Evolutionary conservation across 2,329 filamentous ascomycete genomes (phyloP).

Genomic region (Alternaria ventricosa): DNA sequence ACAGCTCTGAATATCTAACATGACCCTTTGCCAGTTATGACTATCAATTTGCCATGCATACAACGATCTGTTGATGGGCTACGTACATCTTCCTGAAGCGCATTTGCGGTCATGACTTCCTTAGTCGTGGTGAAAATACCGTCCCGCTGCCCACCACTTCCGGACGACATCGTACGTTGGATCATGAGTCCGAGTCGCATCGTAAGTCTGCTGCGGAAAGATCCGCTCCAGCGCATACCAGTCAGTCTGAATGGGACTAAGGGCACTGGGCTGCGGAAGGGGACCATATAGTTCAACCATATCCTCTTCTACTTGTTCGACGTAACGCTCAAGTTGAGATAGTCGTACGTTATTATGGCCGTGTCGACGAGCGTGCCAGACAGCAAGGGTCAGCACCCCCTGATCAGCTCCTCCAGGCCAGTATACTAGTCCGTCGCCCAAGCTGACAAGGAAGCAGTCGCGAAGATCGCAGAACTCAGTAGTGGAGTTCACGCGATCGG

Average conservation of each 20-base stretch:
- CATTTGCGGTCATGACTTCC: neutral
- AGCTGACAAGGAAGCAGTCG: neutral
- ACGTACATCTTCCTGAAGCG: neutral
- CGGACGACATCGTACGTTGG: neutral
- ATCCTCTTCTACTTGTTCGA: neutral
- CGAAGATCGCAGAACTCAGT: neutral
- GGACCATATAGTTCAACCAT: neutral
- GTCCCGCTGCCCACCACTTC: neutral
- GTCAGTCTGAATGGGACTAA: neutral
- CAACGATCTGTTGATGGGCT: neutral
- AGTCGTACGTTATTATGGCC: neutral
- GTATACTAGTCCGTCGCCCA: neutral
- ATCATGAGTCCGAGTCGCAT: neutral
- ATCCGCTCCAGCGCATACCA: neutral
- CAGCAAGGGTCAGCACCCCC: neutral
- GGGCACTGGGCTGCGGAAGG: neutral
- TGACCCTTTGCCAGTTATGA: neutral
- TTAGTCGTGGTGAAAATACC: neutral
- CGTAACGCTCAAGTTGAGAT: neutral
- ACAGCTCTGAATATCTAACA: neutral
- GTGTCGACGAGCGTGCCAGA: neutral
- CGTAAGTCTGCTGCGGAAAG: neutral
- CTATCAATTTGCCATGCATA: neutral
- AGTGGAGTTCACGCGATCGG: neutral
- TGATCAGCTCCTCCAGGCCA: neutral